These are phyloP conservation scores for Cladosporium sp. DNA, from an alignment of 2,329 filamentous ascomycete species.

Conservation along the genomic window DNA sequence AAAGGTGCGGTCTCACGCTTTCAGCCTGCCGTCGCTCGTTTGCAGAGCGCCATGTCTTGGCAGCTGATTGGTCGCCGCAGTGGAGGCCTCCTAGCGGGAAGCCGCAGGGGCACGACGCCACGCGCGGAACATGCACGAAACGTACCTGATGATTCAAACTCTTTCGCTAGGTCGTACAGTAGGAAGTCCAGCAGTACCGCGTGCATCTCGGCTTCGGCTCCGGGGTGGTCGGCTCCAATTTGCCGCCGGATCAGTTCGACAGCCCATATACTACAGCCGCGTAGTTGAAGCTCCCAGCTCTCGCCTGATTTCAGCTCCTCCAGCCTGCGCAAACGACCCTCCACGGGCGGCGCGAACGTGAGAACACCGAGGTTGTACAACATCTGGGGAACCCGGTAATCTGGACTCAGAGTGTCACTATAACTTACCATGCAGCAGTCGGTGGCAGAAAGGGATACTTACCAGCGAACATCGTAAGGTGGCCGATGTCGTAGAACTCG, in stretches of 20 bases:
- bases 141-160: constrained; percentile 55
- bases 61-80: constrained; percentile 1
- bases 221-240: constrained; percentile 67
- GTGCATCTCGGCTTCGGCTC: constrained; percentile 56
- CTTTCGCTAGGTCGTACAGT: constrained; percentile 90
- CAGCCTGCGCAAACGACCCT: constrained; percentile 60
- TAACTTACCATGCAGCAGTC: constrained; percentile 2
- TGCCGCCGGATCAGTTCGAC: constrained; percentile 82
- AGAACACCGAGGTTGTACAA: constrained; percentile 76
- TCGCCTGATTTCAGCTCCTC: constrained; percentile 64
- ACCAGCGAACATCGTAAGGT: constrained; percentile 93
- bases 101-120: constrained; percentile 4
- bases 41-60: neutral
- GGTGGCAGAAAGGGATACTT: constrained; percentile 15
- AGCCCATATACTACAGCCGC: constrained; percentile 93
- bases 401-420: constrained; percentile 34
- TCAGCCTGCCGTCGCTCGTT: constrained; percentile 2
- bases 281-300: constrained; percentile 77
- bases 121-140: neutral
- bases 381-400: constrained; percentile 95
- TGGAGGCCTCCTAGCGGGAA: neutral
- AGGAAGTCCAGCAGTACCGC: constrained; percentile 96
- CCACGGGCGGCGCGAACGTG: constrained; percentile 74
- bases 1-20: neutral
- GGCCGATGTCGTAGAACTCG: constrained; percentile 81